Percentiles rank a stretch among this genome's conserved stretches.
These are phyloP conservation scores for Eimeria necatrix DNA, from an alignment of 169 alveolate genomes.

Conservation along the genomic window DNA sequence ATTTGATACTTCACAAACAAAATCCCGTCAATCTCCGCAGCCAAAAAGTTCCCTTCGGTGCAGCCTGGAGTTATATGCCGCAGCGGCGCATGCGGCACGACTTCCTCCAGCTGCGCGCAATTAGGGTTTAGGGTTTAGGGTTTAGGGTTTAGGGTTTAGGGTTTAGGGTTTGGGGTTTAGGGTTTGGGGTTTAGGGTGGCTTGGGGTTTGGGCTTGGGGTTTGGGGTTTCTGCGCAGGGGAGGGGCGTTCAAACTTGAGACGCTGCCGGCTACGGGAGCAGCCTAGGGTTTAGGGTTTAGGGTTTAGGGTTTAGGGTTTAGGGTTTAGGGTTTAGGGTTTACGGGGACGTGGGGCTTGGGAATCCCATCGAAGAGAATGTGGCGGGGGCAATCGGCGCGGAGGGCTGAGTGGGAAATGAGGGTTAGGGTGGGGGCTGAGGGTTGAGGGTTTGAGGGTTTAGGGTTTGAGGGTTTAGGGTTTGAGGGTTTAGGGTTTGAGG, in stretches of 20 bases:
- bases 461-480: background rate
- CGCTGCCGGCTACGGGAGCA: no score
- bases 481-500: no score
- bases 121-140: conserved; percentile 45
- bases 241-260: no score
- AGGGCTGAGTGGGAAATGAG: background rate
- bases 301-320: background rate
- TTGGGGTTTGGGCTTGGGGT: conserved; percentile 19
- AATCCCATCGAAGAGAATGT: background rate
- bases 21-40: conserved; percentile 44
- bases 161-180: conserved; percentile 22
- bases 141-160: conserved; percentile 15
- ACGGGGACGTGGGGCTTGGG: no score
- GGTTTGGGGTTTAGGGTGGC: conserved; percentile 34
- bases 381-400: background rate
- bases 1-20: conserved; percentile 20
- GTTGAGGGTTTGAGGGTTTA: background rate
- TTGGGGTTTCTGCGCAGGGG: conserved; percentile 14
- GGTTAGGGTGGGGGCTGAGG: background rate
- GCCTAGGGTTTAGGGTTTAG: background rate
- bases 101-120: conserved; percentile 1
- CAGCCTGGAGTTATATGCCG: background rate
- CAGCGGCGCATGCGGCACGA: conserved; percentile 6
- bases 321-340: background rate
- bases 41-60: background rate